Percentiles rank a stretch among this genome's conserved stretches.
Conservation (phyloP, 1,284 basidiomycete species). For the Moesziomyces antarcticus region DNA sequence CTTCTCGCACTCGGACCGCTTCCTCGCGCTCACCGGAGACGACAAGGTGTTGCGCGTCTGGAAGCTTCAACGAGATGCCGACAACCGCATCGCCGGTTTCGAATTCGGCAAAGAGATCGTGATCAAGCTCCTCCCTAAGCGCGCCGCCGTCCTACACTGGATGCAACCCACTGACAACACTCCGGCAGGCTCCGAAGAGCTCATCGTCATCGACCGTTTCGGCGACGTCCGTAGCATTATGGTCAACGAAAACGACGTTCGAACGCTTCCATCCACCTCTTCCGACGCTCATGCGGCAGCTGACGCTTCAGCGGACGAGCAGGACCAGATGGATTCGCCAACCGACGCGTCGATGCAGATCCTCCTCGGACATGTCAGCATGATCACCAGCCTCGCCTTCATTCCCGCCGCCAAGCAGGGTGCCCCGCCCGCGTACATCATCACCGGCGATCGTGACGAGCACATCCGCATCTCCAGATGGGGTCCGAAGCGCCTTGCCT, state of each 20-base stretch:
- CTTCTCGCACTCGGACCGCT: slow-evolving; percentile 51
- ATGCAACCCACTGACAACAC: slow-evolving; percentile 27
- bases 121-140: slow-evolving; percentile 56
- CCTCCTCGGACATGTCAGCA: slow-evolving; percentile 60
- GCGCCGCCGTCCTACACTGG: slow-evolving; percentile 59
- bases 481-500: slow-evolving; percentile 52
- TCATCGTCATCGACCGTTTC: slow-evolving; percentile 58
- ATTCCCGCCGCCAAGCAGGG: slow-evolving; percentile 17
- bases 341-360: slow-evolving; percentile 49
- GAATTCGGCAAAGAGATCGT: slow-evolving; percentile 51
- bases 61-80: slow-evolving; percentile 21
- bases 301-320: slow-evolving; percentile 15
- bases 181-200: slow-evolving; percentile 37
- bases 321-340: slow-evolving; percentile 49
- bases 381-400: slow-evolving; percentile 59
- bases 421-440: slow-evolving; percentile 41
- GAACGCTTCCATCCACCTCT: slow-evolving; percentile 13
- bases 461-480: slow-evolving; percentile 66
- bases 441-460: slow-evolving; percentile 64
- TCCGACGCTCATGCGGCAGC: neutral
- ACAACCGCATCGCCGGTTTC: slow-evolving; percentile 19
- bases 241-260: slow-evolving; percentile 29
- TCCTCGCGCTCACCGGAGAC: slow-evolving; percentile 60
- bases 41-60: slow-evolving; percentile 63
- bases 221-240: slow-evolving; percentile 59